Percentiles rank a stretch among this genome's conserved stretches.
These are phyloP conservation scores for Fusarium multiceps DNA, from an alignment of 2,329 filamentous ascomycete species.

Conservation along the genomic window DNA sequence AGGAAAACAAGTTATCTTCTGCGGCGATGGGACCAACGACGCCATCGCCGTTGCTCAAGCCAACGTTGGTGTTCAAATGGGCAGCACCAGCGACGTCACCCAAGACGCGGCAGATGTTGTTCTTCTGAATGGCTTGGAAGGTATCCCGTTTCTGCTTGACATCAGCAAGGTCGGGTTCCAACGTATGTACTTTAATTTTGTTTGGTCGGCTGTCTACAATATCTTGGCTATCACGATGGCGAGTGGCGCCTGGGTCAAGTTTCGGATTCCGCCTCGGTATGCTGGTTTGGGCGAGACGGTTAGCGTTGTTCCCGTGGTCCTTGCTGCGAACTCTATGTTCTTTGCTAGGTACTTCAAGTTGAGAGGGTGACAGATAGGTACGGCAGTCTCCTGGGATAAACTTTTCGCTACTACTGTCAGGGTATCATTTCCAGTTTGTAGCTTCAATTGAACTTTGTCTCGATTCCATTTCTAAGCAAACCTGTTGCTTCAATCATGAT, in stretches of 20 bases:
- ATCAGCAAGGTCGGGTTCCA: conserved; percentile 5
- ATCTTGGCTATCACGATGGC: conserved; percentile 11
- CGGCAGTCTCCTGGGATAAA: fast-evolving
- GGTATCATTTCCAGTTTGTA: no score
- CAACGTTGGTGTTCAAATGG: conserved; percentile 5
- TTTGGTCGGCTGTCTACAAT: conserved; percentile 18
- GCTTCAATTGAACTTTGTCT: no score
- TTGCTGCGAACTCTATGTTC: conserved; percentile 11
- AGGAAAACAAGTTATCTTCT: neutral
- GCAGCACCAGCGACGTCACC: conserved; percentile 5
- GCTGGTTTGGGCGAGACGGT: conserved; percentile 19
- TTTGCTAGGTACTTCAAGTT: neutral
- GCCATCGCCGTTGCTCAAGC: conserved; percentile 10
- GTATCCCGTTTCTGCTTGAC: conserved; percentile 2
- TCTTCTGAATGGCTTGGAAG: conserved; percentile 1
- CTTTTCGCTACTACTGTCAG: no score
- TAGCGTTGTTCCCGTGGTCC: conserved; percentile 1
- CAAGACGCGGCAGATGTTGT: conserved; percentile 11
- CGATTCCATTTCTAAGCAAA: no score
- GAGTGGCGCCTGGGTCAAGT: conserved; percentile 19
- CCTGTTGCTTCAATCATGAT: no score
- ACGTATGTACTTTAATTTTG: conserved; percentile 16
- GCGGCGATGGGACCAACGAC: conserved; percentile 3
- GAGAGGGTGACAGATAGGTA: fast-evolving
- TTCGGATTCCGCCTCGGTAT: neutral